These are phyloP conservation scores for Helotiales sp. DNA, from an alignment of 2,329 filamentous ascomycete genomes.

Conservation along the genomic window DNA sequence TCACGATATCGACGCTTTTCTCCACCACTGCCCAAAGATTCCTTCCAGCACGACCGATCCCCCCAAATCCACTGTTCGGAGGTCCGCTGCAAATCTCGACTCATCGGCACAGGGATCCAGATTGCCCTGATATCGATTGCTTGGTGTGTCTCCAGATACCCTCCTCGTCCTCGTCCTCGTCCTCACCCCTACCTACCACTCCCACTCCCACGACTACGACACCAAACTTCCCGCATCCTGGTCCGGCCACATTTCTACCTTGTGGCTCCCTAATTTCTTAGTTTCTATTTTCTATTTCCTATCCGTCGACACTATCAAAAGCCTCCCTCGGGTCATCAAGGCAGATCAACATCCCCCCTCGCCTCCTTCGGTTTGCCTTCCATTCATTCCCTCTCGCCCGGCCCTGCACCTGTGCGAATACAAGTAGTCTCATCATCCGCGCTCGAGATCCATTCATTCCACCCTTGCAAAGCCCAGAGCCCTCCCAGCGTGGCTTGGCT, in stretches of 20 bases:
- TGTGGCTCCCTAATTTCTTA: too few species aligned
- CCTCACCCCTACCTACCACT: not conserved
- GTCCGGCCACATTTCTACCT: not conserved
- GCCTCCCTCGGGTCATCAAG: constrained; percentile 19
- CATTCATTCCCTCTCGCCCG: not conserved
- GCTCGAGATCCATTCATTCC: constrained; percentile 15
- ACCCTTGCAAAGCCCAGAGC: constrained; percentile 6
- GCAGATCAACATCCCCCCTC: constrained; percentile 12
- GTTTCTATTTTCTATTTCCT: too few species aligned
- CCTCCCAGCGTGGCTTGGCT: too few species aligned
- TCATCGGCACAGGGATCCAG: constrained; percentile 8
- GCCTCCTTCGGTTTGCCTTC: too few species aligned
- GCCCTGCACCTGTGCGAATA: constrained; percentile 11
- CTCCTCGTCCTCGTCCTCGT: not conserved
- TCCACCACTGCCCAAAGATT: not conserved
- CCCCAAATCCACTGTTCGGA: not conserved
- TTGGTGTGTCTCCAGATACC: not conserved
- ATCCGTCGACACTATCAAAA: constrained; percentile 18
- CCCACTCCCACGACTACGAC: not conserved
- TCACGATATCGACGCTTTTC: not conserved
- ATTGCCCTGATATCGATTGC: not conserved
- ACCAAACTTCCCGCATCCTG: not conserved
- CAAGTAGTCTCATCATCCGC: constrained; percentile 12
- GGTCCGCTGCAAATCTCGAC: not conserved
- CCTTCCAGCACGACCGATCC: not conserved